A percentile compares a stretch with the other conserved stretches of the same genome.
Conservation (phyloP, 176 grass and related monocot genomes). For the Rhynchospora tenuis region DNA sequence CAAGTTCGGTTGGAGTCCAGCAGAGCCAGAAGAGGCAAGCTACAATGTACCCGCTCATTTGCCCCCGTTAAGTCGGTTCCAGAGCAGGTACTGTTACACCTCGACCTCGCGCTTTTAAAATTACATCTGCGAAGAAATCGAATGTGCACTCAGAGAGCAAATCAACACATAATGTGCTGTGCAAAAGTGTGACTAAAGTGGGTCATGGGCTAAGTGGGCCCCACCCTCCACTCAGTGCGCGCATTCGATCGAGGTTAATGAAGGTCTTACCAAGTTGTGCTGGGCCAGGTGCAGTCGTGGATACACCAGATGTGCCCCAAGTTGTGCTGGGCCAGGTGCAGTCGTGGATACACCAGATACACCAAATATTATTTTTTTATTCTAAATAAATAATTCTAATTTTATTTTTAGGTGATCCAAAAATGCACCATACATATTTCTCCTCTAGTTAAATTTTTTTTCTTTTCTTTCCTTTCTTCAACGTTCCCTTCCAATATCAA, state of each 20-base stretch:
- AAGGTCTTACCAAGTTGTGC: conserved; percentile 32
- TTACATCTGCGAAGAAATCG: conserved; percentile 27
- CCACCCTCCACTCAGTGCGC: conserved; percentile 33
- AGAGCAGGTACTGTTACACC: conserved; percentile 37
- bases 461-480: too few species aligned
- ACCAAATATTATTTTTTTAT: too few species aligned
- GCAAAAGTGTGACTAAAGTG: conserved; percentile 75
- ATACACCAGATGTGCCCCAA: conserved; percentile 51
- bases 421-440: too few species aligned
- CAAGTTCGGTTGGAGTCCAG: conserved; percentile 61
- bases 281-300: conserved; percentile 19
- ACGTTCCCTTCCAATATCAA: too few species aligned
- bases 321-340: conserved; percentile 16
- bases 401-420: too few species aligned
- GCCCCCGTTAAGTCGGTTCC: conserved; percentile 23
- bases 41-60: conserved; percentile 24
- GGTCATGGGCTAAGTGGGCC: conserved; percentile 42
- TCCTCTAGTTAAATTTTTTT: too few species aligned
- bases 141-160: conserved; percentile 43
- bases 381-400: too few species aligned
- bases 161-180: conserved; percentile 63
- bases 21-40: conserved; percentile 25
- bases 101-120: conserved; percentile 30
- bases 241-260: conserved; percentile 24
- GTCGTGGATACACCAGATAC: conserved; percentile 44